Percentiles rank a stretch among this genome's conserved stretches.
Evolutionary conservation across 2,329 filamentous ascomycete species (phyloP).

Genomic region (Xylaria sp.): DNA sequence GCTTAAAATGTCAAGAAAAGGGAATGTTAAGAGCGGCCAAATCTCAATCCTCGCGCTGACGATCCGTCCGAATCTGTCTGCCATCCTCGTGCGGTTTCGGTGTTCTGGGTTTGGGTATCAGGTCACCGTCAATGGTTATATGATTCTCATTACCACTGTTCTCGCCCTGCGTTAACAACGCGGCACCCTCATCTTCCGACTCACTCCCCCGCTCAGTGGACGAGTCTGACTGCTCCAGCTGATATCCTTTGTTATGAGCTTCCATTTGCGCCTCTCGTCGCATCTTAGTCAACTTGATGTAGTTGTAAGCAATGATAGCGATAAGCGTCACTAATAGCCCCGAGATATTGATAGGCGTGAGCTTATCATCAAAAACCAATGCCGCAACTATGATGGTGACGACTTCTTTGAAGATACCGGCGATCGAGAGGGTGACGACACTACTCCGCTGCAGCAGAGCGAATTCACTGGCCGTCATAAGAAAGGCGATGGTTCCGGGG

Average conservation of each 20-base stretch:
- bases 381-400: slow-evolving; percentile 91
- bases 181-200: slow-evolving; percentile 51
- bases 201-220: slow-evolving; percentile 49
- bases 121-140: slow-evolving; percentile 49
- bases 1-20: slow-evolving; percentile 28
- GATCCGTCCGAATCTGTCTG: slow-evolving; percentile 34
- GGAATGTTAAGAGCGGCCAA: slow-evolving; percentile 12
- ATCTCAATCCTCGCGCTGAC: slow-evolving; percentile 33
- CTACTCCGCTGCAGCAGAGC: slow-evolving; percentile 92
- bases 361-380: slow-evolving; percentile 83
- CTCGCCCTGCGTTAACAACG: slow-evolving; percentile 50
- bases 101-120: slow-evolving; percentile 44
- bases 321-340: slow-evolving; percentile 87
- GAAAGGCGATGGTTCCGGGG: slow-evolving; percentile 87
- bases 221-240: slow-evolving; percentile 41
- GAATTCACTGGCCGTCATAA: slow-evolving; percentile 97
- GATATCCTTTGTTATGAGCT: slow-evolving; percentile 50
- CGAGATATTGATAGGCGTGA: slow-evolving; percentile 85
- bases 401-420: slow-evolving; percentile 98
- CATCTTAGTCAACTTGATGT: slow-evolving; percentile 92
- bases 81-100: slow-evolving; percentile 30
- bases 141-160: slow-evolving; percentile 45
- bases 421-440: slow-evolving; percentile 94
- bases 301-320: slow-evolving; percentile 91
- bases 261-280: slow-evolving; percentile 69